Evolutionary conservation across 768 basidiomycete species (phyloP).

Genomic region (Mycena alexandri): DNA sequence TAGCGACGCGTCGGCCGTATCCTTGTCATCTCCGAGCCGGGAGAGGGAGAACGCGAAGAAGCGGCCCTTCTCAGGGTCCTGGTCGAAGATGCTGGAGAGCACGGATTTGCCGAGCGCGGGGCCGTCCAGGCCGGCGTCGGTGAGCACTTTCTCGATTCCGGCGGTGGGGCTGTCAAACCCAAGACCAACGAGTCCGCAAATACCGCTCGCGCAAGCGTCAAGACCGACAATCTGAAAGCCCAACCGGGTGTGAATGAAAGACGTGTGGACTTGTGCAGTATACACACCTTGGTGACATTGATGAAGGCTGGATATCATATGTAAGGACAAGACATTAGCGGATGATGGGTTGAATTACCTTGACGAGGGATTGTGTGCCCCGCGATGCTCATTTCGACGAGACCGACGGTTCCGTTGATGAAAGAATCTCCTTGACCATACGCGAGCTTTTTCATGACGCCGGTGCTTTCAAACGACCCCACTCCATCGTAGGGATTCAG

Average conservation of each 20-base stretch:
- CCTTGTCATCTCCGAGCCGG: neutral
- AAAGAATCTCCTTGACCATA: conserved; percentile 15
- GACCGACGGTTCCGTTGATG: conserved; percentile 23
- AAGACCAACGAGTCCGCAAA: conserved; percentile 27
- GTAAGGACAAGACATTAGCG: too few species aligned
- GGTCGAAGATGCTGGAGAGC: conserved; percentile 25
- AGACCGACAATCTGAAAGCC: neutral
- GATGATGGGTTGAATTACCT: conserved; percentile 6
- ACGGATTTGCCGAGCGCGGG: conserved; percentile 19
- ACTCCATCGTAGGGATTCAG: conserved; percentile 4
- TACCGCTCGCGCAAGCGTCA: neutral
- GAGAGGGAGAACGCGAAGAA: conserved; percentile 31
- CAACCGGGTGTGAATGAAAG: neutral
- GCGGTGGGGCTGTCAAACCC: conserved; percentile 18
- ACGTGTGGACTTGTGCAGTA: neutral
- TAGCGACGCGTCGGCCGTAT: conserved; percentile 20
- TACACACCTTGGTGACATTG: conserved; percentile 19
- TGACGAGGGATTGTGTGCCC: conserved; percentile 24
- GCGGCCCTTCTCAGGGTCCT: conserved; percentile 13
- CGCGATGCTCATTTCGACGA: conserved; percentile 10
- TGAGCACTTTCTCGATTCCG: neutral
- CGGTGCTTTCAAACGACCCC: conserved; percentile 11
- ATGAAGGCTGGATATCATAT: conserved; percentile 21
- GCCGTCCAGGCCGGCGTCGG: conserved; percentile 13
- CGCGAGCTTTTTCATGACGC: neutral